These are phyloP conservation scores for Schrenkiella parvula DNA, from an alignment of 345 rosid species.

Conservation along the genomic window DNA sequence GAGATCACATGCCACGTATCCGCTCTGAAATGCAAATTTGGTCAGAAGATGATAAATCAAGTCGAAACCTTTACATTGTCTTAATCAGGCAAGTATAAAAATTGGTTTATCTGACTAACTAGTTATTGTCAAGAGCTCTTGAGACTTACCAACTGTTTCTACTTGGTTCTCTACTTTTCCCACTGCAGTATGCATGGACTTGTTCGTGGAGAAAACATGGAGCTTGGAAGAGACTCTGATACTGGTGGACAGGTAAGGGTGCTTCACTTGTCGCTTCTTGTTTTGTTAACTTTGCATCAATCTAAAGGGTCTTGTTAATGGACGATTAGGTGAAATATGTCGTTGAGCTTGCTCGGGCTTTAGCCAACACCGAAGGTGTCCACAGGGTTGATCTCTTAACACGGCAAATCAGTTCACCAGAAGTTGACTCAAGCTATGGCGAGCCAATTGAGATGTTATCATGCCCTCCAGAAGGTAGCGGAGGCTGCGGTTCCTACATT, in stretches of 20 bases:
- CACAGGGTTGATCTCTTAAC: conserved; percentile 96
- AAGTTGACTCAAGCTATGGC: conserved; percentile 97
- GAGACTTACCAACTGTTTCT: not conserved
- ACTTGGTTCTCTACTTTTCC: not conserved
- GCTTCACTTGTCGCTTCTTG: not conserved
- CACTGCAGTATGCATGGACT: conserved; percentile 83
- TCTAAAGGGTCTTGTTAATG: conserved; percentile 1
- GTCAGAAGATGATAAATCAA: conserved; percentile 60
- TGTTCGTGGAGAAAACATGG: conserved; percentile 97
- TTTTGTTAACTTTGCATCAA: not conserved
- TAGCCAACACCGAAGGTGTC: conserved; percentile 91
- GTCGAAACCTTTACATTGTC: conserved; percentile 63
- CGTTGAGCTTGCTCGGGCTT: conserved; percentile 93
- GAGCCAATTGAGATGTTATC: conserved; percentile 89
- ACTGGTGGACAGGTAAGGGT: conserved; percentile 88
- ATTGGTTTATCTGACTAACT: not conserved
- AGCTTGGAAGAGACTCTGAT: conserved; percentile 98
- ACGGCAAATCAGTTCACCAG: conserved; percentile 78
- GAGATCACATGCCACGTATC: conserved; percentile 39
- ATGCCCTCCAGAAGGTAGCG: conserved; percentile 57
- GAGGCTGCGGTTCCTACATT: conserved; percentile 78
- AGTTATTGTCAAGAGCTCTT: not conserved
- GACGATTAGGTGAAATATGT: conserved; percentile 80
- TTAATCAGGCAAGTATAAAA: conserved; percentile 52
- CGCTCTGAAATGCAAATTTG: conserved; percentile 67